Conservation (phyloP, 345 rosid genomes). For the Corchorus olitorius region DNA sequence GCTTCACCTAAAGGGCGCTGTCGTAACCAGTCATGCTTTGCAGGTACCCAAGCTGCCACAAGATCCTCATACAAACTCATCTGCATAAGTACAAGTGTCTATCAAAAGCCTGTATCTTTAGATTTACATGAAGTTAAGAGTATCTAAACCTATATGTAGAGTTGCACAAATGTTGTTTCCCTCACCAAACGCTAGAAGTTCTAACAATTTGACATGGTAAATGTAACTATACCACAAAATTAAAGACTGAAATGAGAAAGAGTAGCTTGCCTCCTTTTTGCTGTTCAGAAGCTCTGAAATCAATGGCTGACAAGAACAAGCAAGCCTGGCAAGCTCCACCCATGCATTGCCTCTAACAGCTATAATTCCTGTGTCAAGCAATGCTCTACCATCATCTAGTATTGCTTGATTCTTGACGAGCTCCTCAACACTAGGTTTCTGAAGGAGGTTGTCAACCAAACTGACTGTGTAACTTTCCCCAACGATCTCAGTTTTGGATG, state of each 20-base stretch:
- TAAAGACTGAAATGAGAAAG: not conserved
- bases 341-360: slow-evolving; percentile 93
- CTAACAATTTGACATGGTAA: not conserved
- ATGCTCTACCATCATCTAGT: slow-evolving; percentile 83
- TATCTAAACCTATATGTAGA: not conserved
- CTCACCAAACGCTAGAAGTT: not conserved
- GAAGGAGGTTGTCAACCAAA: slow-evolving; percentile 81
- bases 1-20: slow-evolving; percentile 70
- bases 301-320: slow-evolving; percentile 75
- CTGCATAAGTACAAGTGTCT: slow-evolving; percentile 37
- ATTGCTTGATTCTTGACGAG: slow-evolving; percentile 72
- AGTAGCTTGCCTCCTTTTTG: slow-evolving; percentile 66
- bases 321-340: slow-evolving; percentile 74
- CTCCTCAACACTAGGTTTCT: slow-evolving; percentile 81
- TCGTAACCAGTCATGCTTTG: slow-evolving; percentile 84
- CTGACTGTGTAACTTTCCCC: slow-evolving; percentile 45
- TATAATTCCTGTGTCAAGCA: slow-evolving; percentile 94
- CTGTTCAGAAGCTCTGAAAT: slow-evolving; percentile 63
- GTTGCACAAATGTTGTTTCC: not conserved
- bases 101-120: not conserved
- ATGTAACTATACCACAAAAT: not conserved
- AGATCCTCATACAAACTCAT: slow-evolving; percentile 98
- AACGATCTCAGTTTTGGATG: slow-evolving; percentile 52
- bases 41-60: slow-evolving; percentile 98
- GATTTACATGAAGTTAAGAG: not conserved